These are phyloP conservation scores for Amesomyces nigricolor DNA, from an alignment of 2,329 filamentous ascomycete species.

Conservation along the genomic window DNA sequence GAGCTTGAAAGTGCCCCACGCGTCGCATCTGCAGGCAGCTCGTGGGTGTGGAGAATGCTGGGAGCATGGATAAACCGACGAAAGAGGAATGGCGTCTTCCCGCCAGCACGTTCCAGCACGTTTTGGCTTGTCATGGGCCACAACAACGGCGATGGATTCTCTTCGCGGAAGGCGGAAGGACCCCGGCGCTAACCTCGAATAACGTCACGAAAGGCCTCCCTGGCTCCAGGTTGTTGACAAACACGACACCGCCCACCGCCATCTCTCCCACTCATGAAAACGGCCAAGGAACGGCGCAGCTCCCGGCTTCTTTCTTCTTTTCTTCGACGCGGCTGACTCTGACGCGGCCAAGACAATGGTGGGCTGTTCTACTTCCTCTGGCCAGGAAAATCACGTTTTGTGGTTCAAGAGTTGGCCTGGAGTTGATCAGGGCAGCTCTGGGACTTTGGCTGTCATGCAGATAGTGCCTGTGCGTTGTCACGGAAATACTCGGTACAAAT, in stretches of 20 bases:
- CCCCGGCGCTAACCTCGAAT: conserved; percentile 14
- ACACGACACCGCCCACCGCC: not conserved
- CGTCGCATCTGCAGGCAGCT: not conserved
- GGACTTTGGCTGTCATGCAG: conserved; percentile 13
- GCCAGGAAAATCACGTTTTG: not conserved
- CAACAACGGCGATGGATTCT: too few species aligned
- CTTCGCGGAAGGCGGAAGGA: conserved; percentile 25
- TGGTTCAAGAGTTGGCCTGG: conserved; percentile 18
- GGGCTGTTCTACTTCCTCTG: too few species aligned
- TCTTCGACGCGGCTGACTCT: too few species aligned
- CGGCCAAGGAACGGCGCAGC: not conserved
- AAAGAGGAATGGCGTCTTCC: conserved; percentile 21
- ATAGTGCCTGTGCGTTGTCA: conserved; percentile 8
- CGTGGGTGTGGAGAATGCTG: conserved; percentile 11
- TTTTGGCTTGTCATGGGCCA: conserved; percentile 9
- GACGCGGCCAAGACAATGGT: too few species aligned
- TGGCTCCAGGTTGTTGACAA: not conserved
- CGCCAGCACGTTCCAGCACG: conserved; percentile 19
- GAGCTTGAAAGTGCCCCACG: too few species aligned
- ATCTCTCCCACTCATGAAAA: not conserved
- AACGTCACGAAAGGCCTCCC: conserved; percentile 13
- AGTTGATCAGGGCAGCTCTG: not conserved
- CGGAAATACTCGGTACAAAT: not conserved
- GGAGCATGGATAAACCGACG: not conserved
- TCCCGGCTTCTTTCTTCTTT: too few species aligned